Evolutionary conservation across 176 grass and related monocot species (phyloP).

Genomic region (Oryza longistaminata): DNA sequence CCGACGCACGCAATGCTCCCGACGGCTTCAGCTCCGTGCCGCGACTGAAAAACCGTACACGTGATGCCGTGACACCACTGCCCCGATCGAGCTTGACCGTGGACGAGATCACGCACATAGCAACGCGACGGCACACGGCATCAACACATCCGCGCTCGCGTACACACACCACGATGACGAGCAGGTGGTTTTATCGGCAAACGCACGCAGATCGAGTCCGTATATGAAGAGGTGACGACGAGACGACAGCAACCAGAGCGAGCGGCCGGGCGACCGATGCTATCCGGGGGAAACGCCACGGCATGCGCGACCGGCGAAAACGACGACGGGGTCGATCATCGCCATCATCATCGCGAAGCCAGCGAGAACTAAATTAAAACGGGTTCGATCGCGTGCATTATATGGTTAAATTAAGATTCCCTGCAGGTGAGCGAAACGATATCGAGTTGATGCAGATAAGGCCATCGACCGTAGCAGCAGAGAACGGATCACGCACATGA

Average conservation of each 20-base stretch:
- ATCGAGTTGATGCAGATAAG: no score
- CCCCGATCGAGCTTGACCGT: neutral
- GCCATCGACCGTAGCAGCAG: slow-evolving; percentile 15
- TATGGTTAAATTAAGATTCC: slow-evolving; percentile 19
- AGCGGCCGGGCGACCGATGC: neutral
- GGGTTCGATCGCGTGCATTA: neutral
- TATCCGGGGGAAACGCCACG: slow-evolving; percentile 2
- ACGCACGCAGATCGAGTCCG: neutral
- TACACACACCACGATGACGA: neutral
- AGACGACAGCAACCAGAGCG: neutral
- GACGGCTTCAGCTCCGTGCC: neutral
- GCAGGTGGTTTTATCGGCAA: neutral
- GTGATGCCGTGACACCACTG: neutral
- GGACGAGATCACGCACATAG: neutral
- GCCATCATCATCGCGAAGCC: neutral
- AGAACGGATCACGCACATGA: neutral
- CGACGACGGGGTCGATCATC: slow-evolving; percentile 27
- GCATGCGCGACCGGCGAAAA: slow-evolving; percentile 33
- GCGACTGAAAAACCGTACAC: neutral
- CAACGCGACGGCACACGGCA: neutral
- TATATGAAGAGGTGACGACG: neutral
- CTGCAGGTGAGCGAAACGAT: neutral
- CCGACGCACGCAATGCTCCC: neutral
- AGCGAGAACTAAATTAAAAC: neutral
- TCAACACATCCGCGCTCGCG: neutral